Evolutionary conservation across 345 rosid species (phyloP), one percentile per base, ranked within the genome.

Genomic region (Isatis tinctoria): DNA sequence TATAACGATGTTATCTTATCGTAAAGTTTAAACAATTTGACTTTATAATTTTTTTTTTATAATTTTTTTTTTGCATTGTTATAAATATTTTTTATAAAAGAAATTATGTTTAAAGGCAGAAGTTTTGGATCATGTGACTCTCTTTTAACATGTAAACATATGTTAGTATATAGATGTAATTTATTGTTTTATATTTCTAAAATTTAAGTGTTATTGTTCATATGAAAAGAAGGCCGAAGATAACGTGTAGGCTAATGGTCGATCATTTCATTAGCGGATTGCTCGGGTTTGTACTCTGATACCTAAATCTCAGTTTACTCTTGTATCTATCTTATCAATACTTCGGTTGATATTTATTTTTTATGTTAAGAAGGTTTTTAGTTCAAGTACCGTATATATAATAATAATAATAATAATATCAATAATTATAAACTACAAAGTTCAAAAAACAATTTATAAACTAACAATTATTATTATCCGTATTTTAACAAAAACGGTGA

Each of bases 241-340:
- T 84, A 16, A 82, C 82, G 8, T 72, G 65, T 12, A 73, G 82
- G 52, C 61, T 84, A 67, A 33, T 73, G 60, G 32, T 76, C 9
- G 84, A 75, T 65, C 82, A 80, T 69, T 84, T 84, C 75, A 26
- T 84, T 43, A 84, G 87, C 61, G 85, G 79, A 26, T 43, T 84
- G 24, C 75, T 84, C 5, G 87, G 87, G 85, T 78, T 59, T 45
- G 81, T 61, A 28, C 28, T 8, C 26, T 13, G n/a, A 14, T 14
- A 85, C 63, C 39, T 13, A 11, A 20, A 14, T 57, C 13, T 13
- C 17, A 22, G n/a, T 18, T 6, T 16, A 18, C 9, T 30, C 10
- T 56, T 24, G 7, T 8, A 17, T 47, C 4, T 8, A 17, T 47
- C 4, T 20, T 10, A 22, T 49, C 20, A 22, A 54, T 28, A 67